Base-by-base conservation (phyloP, 2,329 filamentous ascomycete species). In the Pseudogymnoascus sp. region DNA sequence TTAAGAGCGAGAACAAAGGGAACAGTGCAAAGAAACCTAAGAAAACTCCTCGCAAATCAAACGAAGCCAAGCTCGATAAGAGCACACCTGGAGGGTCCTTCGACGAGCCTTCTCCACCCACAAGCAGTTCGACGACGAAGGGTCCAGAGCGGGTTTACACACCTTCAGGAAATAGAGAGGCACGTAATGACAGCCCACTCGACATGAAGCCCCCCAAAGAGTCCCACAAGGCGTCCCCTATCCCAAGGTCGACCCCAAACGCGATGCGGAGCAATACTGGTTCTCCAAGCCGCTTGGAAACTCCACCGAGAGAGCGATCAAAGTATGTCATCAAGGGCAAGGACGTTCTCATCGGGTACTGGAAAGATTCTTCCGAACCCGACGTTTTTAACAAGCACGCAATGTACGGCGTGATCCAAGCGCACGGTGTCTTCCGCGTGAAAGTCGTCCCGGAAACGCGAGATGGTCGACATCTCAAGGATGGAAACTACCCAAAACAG, bases 381-480 rank as follows among this genome's bases (percentile, higher is more conserved):
- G 72, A 78, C 2, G 70, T 75, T 1, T 73, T 74, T 11, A 78
- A 87, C 68, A 82, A 83, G 61, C 84, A 87, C 67, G 85, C 84
- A 0, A 83, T 87, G 0, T 84, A 82, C 62, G 85, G 85, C 3
- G 85, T 87, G 10, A 73, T 87, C 0, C 83, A 83, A 0, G 79
- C 80, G 16, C 85, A 85, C 63, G 84, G 86, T 66, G 86, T 85
- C 79, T 87, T 88, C 70, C 76, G 85, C 0, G 83, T 86, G 62
- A 87, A 87, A 70, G 76, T 87, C 0, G 79, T 84, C 0, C 77
- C 82, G 5, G 79, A 85, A 68, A 87, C 84, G 0, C 80, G 84
- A 2, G 84, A 86, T 68, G 84, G 84, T 2, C 79, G 82, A 0
- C 79, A 78, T 31, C 75, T 84, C 1, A 16, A 10, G 5, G 77